A percentile compares a stretch with the other conserved stretches of the same genome.
Conservation (phyloP, 306 rosid genomes). For the Rosa persica region DNA sequence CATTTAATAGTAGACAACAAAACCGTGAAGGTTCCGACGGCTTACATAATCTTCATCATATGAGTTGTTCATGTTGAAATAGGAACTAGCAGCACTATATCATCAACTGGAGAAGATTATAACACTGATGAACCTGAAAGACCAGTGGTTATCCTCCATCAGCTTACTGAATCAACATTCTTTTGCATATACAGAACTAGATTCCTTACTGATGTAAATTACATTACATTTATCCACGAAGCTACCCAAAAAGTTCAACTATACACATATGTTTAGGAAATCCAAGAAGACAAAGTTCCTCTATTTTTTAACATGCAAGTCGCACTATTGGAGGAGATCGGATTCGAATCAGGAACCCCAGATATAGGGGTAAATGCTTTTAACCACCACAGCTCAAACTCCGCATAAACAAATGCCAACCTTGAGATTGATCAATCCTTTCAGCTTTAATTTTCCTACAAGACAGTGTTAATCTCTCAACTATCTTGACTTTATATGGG, state of each 20-base stretch:
- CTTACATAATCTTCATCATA: slow-evolving; percentile 62
- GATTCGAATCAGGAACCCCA: background rate
- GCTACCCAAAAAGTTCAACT: background rate
- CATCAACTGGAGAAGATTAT: slow-evolving; percentile 44
- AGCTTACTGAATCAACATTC: slow-evolving; percentile 5
- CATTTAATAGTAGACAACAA: slow-evolving; percentile 22
- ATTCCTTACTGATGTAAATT: background rate
- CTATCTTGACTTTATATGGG: background rate
- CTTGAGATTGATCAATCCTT: background rate
- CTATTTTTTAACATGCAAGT: background rate
- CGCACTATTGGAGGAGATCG: background rate
- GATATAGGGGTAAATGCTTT: background rate
- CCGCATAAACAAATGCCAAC: background rate
- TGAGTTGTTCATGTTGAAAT: slow-evolving; percentile 67
- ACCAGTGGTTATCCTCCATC: slow-evolving; percentile 22
- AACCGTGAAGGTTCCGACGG: slow-evolving; percentile 28
- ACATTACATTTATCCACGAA: background rate
- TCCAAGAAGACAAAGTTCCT: background rate
- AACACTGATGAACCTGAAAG: slow-evolving; percentile 51
- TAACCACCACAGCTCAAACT: background rate
- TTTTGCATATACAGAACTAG: background rate
- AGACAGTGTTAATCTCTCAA: background rate
- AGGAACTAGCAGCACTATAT: slow-evolving; percentile 34
- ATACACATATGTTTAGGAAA: background rate
- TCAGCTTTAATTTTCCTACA: slow-evolving; percentile 1